These are phyloP conservation scores for Ceratocystis harringtonii DNA, from an alignment of 2,329 filamentous ascomycete species.

Conservation along the genomic window DNA sequence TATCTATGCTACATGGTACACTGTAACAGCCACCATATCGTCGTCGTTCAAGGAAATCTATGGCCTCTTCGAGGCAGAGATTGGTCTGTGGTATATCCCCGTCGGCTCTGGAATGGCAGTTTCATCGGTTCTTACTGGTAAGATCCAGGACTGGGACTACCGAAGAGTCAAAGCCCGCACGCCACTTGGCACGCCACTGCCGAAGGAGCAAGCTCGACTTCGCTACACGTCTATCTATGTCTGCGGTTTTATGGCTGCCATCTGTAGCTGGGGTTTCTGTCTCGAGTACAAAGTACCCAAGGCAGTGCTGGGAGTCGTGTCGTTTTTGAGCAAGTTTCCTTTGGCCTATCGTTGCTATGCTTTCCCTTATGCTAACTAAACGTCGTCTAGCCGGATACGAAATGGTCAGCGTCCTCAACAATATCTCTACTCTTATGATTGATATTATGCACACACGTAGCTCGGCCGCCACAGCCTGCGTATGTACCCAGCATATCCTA, in stretches of 20 bases:
- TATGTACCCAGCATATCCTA: slow-evolving; percentile 12
- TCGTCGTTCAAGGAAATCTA: slow-evolving; percentile 23
- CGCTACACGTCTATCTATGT: slow-evolving; percentile 21
- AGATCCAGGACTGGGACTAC: slow-evolving; percentile 24
- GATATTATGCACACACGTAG: slow-evolving; percentile 23
- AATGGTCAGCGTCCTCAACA: slow-evolving; percentile 23
- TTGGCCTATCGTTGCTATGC: neutral
- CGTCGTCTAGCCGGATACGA: slow-evolving; percentile 21
- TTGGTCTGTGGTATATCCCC: slow-evolving; percentile 24
- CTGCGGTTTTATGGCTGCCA: slow-evolving; percentile 19
- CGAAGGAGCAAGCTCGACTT: slow-evolving; percentile 22
- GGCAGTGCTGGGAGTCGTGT: slow-evolving; percentile 20
- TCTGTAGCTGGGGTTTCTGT: slow-evolving; percentile 23
- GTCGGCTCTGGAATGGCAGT: slow-evolving; percentile 24
- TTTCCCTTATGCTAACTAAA: neutral
- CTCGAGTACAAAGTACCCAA: slow-evolving; percentile 20
- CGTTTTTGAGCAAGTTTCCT: slow-evolving; percentile 20
- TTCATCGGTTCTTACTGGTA: slow-evolving; percentile 22
- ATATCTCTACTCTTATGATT: slow-evolving; percentile 24
- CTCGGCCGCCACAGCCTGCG: slow-evolving; percentile 23
- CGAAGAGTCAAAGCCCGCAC: slow-evolving; percentile 18
- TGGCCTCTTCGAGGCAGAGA: slow-evolving; percentile 23
- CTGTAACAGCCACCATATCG: slow-evolving; percentile 25
- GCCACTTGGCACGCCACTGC: slow-evolving; percentile 18
- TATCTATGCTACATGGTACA: slow-evolving; percentile 26